A percentile compares a stretch with the other conserved stretches of the same genome.
Evolutionary conservation across 768 basidiomycete species (phyloP).

Genomic region (Floccularia luteovirens): DNA sequence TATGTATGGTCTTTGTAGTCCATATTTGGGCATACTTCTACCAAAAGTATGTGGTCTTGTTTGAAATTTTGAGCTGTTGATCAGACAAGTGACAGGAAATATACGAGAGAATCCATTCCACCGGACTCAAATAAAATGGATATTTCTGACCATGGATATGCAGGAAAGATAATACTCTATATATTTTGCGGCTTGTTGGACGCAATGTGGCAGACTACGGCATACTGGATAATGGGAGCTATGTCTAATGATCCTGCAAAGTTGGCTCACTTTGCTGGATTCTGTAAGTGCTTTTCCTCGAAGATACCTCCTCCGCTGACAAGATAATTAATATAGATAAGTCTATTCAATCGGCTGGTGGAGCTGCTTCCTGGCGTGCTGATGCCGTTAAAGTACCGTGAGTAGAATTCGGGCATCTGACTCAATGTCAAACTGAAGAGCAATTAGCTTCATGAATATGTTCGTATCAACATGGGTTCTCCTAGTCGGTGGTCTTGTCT

Average conservation of each 20-base stretch:
- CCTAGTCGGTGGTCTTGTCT: conserved; percentile 56
- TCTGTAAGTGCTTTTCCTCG: conserved; percentile 45
- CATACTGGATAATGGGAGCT: conserved; percentile 80
- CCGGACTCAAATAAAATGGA: conserved; percentile 42
- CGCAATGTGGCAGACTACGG: conserved; percentile 79
- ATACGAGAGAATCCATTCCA: conserved; percentile 47
- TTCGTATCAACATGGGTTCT: conserved; percentile 70
- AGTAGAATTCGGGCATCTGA: conserved; percentile 15
- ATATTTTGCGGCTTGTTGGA: conserved; percentile 72
- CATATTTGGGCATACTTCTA: conserved; percentile 77
- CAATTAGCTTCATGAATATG: conserved; percentile 53
- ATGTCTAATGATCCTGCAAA: conserved; percentile 81
- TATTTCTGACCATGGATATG: conserved; percentile 47
- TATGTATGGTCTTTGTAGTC: conserved; percentile 57
- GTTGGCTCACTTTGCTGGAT: conserved; percentile 74
- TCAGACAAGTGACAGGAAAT: conserved; percentile 28
- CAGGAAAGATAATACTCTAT: conserved; percentile 52
- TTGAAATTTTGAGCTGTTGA: background rate
- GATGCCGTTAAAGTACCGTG: conserved; percentile 59
- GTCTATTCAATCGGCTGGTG: conserved; percentile 71
- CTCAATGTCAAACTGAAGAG: background rate
- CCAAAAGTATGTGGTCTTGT: conserved; percentile 42
- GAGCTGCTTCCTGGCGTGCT: conserved; percentile 64
- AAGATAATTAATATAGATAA: conserved; percentile 49
- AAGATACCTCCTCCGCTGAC: background rate